phyloP scores from a whole-genome alignment of 768 basidiomycete genomes.

The Tubosaeta sp. region DNA sequence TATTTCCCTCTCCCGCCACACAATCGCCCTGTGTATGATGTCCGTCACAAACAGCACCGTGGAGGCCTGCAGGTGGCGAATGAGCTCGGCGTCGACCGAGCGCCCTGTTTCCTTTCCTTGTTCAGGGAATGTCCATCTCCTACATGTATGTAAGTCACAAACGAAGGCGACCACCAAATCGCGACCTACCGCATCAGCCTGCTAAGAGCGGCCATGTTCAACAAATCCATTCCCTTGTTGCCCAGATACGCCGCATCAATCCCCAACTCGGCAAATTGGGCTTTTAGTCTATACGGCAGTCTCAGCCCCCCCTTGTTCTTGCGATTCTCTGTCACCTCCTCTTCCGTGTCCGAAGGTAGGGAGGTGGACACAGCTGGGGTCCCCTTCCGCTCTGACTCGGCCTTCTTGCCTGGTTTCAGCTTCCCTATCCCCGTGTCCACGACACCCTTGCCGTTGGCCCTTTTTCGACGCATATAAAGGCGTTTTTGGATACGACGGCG shows the following conservation, averaged over 20 bases:
- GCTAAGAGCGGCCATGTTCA: slow-evolving; percentile 34
- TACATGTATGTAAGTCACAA: slow-evolving; percentile 9
- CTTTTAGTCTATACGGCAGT: slow-evolving; percentile 42
- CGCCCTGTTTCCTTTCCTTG: slow-evolving; percentile 12
- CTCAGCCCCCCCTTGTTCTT: slow-evolving; percentile 37
- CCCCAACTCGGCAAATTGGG: slow-evolving; percentile 38
- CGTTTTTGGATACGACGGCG: slow-evolving; percentile 59
- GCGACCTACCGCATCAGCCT: slow-evolving; percentile 40
- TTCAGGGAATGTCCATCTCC: slow-evolving; percentile 28
- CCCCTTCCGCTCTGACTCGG: slow-evolving; percentile 1
- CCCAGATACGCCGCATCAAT: slow-evolving; percentile 43
- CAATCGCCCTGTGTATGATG: slow-evolving; percentile 47
- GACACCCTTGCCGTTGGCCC: slow-evolving; percentile 37
- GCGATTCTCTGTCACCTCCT: slow-evolving; percentile 6
- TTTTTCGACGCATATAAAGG: slow-evolving; percentile 68
- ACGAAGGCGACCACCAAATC: slow-evolving; percentile 17
- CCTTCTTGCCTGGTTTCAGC: slow-evolving; percentile 38
- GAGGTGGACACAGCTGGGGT: slow-evolving; percentile 7
- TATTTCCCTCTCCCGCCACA: slow-evolving; percentile 55
- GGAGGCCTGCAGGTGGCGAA: slow-evolving; percentile 43
- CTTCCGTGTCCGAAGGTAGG: slow-evolving; percentile 8
- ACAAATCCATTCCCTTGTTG: slow-evolving; percentile 39
- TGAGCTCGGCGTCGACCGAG: slow-evolving; percentile 47
- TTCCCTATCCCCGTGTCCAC: slow-evolving; percentile 14
- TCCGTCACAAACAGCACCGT: slow-evolving; percentile 50